Conservation (phyloP, 1,284 basidiomycete genomes). For the Pseudomicrostroma phylloplanum region DNA sequence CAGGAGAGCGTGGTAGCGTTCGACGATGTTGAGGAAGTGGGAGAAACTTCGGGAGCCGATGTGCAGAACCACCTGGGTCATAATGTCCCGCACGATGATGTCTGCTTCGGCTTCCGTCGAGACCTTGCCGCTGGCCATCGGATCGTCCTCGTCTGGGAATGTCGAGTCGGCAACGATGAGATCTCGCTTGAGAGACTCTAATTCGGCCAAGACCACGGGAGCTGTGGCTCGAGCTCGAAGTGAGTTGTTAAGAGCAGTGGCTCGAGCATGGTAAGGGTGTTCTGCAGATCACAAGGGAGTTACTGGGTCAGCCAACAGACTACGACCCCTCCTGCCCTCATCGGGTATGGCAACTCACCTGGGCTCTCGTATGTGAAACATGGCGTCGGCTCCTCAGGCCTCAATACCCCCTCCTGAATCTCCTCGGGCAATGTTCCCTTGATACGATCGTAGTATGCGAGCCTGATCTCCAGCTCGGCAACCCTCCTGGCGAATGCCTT, state of each 20-base stretch:
- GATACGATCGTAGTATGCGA: slow-evolving; percentile 91
- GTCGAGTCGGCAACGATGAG: slow-evolving; percentile 18
- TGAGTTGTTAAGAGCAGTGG: slow-evolving; percentile 70
- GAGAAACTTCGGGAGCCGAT: slow-evolving; percentile 94
- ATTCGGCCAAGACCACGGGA: slow-evolving; percentile 70
- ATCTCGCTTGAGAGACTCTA: slow-evolving; percentile 56
- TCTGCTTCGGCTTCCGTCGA: slow-evolving; percentile 57
- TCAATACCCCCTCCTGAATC: slow-evolving; percentile 63
- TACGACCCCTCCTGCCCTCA: too few relatives aligned
- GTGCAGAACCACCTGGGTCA: slow-evolving; percentile 80
- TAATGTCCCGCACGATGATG: slow-evolving; percentile 65
- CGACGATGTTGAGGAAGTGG: slow-evolving; percentile 94
- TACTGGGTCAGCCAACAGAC: too few relatives aligned
- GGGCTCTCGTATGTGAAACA: slow-evolving; percentile 72
- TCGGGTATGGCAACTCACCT: slow-evolving; percentile 54
- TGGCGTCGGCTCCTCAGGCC: slow-evolving; percentile 71
- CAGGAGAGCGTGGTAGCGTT: slow-evolving; percentile 81
- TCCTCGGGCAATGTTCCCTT: slow-evolving; percentile 77
- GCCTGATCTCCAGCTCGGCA: slow-evolving; percentile 79
- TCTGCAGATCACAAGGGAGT: slow-evolving; percentile 53
- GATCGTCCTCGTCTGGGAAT: slow-evolving; percentile 52
- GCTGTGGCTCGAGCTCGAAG: slow-evolving; percentile 66
- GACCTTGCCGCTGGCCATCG: slow-evolving; percentile 26
- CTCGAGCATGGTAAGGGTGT: slow-evolving; percentile 70
- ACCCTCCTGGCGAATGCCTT: slow-evolving; percentile 80